phyloP scores from a whole-genome alignment of 768 basidiomycete species.

The Cystobasidium ongulense region DNA sequence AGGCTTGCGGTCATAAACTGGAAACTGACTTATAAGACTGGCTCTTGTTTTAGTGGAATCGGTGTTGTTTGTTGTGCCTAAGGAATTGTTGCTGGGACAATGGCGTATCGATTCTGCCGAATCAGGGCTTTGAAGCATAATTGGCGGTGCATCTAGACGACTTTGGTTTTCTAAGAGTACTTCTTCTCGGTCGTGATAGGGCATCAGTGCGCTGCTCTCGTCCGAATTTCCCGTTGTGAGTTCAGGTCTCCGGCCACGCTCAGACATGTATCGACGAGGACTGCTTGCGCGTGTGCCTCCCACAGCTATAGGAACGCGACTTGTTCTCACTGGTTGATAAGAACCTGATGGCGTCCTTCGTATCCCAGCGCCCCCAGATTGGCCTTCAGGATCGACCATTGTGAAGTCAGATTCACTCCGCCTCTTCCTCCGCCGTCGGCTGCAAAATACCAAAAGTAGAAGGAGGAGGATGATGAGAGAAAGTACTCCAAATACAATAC shows the following conservation, averaged over 20 bases:
- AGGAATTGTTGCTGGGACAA: neutral
- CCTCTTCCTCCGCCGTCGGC: neutral
- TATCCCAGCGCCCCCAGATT: neutral
- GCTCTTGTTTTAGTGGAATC: neutral
- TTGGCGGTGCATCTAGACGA: neutral
- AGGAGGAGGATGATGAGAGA: neutral
- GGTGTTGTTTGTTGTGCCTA: neutral
- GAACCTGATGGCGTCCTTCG: neutral
- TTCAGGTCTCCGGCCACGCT: neutral
- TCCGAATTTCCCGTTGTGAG: neutral
- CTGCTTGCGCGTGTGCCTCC: neutral
- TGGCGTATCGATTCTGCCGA: neutral
- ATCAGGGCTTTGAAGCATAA: neutral
- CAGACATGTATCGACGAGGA: neutral
- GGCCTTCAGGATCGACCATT: neutral
- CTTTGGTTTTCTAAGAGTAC: neutral
- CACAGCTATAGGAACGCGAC: neutral
- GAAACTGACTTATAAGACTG: slow-evolving; percentile 8
- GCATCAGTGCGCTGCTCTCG: neutral
- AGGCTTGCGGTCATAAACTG: neutral
- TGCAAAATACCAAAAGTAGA: neutral
- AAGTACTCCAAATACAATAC: neutral
- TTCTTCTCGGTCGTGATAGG: neutral
- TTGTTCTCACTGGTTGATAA: neutral
- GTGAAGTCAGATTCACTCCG: neutral